phyloP scores from a whole-genome alignment of 768 basidiomycete species.

The Hygrophoropsis aurantiaca region DNA sequence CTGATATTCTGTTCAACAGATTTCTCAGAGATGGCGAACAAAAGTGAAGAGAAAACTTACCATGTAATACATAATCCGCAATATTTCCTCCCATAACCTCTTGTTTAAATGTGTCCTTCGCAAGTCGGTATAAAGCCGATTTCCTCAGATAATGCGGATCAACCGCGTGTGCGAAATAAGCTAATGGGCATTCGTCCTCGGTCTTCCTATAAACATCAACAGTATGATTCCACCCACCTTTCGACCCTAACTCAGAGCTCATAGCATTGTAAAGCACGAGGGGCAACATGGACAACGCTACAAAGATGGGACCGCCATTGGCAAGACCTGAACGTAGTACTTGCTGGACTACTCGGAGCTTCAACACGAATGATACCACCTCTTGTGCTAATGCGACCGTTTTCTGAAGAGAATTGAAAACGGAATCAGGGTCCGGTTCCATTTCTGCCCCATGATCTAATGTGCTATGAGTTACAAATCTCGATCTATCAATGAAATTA shows the following conservation, averaged over 20 bases:
- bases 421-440: neutral
- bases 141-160: conserved; percentile 23
- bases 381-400: conserved; percentile 8
- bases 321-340: conserved; percentile 15
- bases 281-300: conserved; percentile 19
- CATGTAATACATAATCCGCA: conserved; percentile 10
- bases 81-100: conserved; percentile 24
- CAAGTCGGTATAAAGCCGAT: conserved; percentile 13
- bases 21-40: neutral
- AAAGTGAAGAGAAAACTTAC: conserved; percentile 7
- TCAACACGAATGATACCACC: conserved; percentile 19
- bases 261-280: neutral
- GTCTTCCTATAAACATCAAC: no score
- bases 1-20: conserved; percentile 15
- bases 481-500: no score
- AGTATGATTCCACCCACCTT: no score
- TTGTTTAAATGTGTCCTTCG: conserved; percentile 7
- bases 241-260: no score
- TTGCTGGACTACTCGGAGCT: conserved; percentile 17
- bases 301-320: conserved; percentile 17
- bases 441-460: neutral
- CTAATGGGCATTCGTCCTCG: no score
- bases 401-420: conserved; percentile 12
- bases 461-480: neutral
- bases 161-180: conserved; percentile 13